Percentiles rank a stretch among this genome's conserved stretches.
phyloP scores from a whole-genome alignment of 140 eudicot genomes.

The Senecio squalidus region DNA sequence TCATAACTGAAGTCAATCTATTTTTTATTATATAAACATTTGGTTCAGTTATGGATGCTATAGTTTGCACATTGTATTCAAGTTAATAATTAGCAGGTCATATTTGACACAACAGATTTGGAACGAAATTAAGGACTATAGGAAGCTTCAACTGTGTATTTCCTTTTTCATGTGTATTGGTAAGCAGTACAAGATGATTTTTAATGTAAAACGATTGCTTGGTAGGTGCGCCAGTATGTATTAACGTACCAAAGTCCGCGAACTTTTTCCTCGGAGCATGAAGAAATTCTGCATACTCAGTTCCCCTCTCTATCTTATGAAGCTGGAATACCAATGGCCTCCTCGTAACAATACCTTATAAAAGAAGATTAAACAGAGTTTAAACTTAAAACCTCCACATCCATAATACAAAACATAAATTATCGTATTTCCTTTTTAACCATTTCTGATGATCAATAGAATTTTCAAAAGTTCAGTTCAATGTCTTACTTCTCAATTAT shows the following conservation, averaged over 20 bases:
- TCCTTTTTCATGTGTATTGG: neutral
- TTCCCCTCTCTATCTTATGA: constrained; percentile 75
- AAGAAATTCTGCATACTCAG: constrained; percentile 93
- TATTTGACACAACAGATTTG: no score
- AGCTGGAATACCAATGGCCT: constrained; percentile 97
- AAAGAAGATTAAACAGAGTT: constrained; percentile 15
- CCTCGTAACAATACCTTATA: constrained; percentile 93
- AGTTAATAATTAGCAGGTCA: constrained; percentile 7
- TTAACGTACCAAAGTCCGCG: constrained; percentile 77
- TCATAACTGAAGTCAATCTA: no score
- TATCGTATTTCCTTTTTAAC: neutral
- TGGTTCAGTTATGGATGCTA: neutral
- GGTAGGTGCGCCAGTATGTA: constrained; percentile 12
- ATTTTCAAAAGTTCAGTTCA: neutral
- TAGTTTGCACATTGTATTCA: constrained; percentile 6
- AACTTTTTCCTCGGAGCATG: constrained; percentile 87
- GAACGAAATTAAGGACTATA: no score
- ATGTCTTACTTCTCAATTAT: neutral
- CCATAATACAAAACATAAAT: neutral
- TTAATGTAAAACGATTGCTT: neutral
- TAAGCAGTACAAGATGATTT: neutral
- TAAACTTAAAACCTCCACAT: constrained; percentile 10
- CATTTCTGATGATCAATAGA: neutral
- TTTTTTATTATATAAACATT: no score
- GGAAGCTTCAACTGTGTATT: neutral